phyloP scores from a whole-genome alignment of 2,329 filamentous ascomycete species.

The Talaromyces sp. region DNA sequence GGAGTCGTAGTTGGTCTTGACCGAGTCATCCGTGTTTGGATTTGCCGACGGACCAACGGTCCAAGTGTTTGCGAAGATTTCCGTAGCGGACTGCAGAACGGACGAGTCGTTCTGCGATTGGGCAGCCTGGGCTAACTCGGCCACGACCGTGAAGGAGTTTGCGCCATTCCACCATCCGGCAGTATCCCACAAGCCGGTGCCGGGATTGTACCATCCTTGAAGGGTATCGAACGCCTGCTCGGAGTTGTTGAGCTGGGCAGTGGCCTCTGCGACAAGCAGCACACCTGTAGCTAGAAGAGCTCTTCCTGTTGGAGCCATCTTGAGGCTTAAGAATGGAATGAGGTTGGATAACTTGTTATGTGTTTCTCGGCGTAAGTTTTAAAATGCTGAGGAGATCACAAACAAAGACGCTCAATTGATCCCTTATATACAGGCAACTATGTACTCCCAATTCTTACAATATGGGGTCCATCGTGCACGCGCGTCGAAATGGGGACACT shows the following conservation, averaged over 20 bases:
- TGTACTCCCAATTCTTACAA: neutral
- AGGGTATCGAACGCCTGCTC: constrained; percentile 5
- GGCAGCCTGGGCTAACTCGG: constrained; percentile 6
- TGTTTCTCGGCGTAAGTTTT: neutral
- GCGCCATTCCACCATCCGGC: constrained; percentile 11
- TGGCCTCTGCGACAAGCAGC: neutral
- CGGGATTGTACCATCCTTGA: constrained; percentile 7
- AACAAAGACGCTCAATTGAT: neutral
- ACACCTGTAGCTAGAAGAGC: neutral
- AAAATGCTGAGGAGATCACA: neutral
- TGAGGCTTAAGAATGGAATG: neutral
- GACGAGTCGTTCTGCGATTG: neutral
- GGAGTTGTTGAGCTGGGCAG: constrained; percentile 2
- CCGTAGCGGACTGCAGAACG: constrained; percentile 1
- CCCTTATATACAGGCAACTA: neutral
- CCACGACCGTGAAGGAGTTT: constrained; percentile 9
- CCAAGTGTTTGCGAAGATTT: constrained; percentile 6
- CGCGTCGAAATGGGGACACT: neutral
- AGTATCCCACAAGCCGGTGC: constrained; percentile 5
- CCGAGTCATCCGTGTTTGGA: neutral
- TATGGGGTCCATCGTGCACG: neutral
- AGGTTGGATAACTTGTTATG: neutral
- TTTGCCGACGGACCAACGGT: constrained; percentile 6
- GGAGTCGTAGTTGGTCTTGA: neutral
- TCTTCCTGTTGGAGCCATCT: neutral